phyloP scores from a whole-genome alignment of 257 asterid species.

The Lavandula angustifolia region DNA sequence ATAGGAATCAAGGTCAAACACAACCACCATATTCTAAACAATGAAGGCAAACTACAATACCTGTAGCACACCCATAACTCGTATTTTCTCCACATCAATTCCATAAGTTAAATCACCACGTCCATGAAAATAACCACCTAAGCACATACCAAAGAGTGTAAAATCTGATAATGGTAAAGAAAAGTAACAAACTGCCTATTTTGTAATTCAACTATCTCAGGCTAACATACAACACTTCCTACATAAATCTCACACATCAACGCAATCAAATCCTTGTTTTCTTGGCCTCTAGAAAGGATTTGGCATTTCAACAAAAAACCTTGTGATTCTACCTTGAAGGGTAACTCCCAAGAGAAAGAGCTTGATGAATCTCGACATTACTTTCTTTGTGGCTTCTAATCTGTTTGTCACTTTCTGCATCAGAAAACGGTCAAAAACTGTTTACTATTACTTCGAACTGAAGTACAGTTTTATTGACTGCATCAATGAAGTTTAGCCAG shows the following conservation, averaged over 20 bases:
- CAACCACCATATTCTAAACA: slow-evolving; percentile 20
- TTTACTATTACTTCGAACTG: slow-evolving; percentile 9
- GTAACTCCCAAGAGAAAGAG: slow-evolving; percentile 75
- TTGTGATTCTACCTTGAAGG: slow-evolving; percentile 69
- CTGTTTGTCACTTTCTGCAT: slow-evolving; percentile 66
- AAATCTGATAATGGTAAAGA: background rate
- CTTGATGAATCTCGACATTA: slow-evolving; percentile 56
- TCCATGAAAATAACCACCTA: slow-evolving; percentile 94
- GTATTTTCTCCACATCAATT: slow-evolving; percentile 66
- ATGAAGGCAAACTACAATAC: slow-evolving; percentile 39
- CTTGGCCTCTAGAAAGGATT: slow-evolving; percentile 2
- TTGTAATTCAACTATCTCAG: background rate
- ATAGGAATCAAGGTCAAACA: slow-evolving; percentile 18
- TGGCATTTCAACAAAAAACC: slow-evolving; percentile 23
- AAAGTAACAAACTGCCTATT: background rate
- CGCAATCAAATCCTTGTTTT: slow-evolving; percentile 6
- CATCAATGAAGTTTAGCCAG: slow-evolving; percentile 13
- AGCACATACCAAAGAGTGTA: slow-evolving; percentile 29
- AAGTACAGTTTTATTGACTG: slow-evolving; percentile 2
- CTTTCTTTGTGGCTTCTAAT: slow-evolving; percentile 71
- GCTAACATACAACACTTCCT: slow-evolving; percentile 6
- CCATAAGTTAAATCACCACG: slow-evolving; percentile 73
- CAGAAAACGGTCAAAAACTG: slow-evolving; percentile 17
- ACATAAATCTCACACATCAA: slow-evolving; percentile 5
- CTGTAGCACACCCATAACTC: slow-evolving; percentile 94